Evolutionary conservation across 306 rosid species (phyloP).

Genomic region (Betula pendula): DNA sequence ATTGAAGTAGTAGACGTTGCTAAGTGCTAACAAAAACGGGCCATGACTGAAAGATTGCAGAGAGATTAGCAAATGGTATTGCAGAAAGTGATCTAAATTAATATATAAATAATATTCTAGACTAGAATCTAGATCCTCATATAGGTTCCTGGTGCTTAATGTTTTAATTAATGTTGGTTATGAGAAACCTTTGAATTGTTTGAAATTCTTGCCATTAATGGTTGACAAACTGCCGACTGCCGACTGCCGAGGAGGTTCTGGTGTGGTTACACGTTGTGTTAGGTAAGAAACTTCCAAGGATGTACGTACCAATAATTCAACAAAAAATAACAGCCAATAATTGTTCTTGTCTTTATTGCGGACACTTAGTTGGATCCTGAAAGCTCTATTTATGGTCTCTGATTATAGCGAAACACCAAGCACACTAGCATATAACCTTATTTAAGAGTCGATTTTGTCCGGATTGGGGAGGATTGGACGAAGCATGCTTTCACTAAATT

Average conservation of each 20-base stretch:
- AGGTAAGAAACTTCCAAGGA: neutral
- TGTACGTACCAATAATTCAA: neutral
- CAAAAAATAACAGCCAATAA: neutral
- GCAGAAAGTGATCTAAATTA: neutral
- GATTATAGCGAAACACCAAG: neutral
- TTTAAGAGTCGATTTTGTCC: no score
- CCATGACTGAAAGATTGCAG: neutral
- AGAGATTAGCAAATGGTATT: no score
- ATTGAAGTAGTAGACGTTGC: neutral
- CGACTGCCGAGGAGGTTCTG: neutral
- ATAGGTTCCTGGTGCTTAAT: neutral
- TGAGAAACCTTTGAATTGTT: neutral
- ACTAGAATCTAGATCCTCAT: neutral
- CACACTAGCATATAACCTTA: no score
- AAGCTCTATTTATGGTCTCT: neutral
- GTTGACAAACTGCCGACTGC: neutral
- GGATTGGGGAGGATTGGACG: neutral
- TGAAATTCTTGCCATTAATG: neutral
- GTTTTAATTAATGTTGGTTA: neutral
- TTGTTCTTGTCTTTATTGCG: neutral
- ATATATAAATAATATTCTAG: neutral
- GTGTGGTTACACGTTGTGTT: neutral
- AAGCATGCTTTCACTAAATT: no score
- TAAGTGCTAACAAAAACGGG: neutral
- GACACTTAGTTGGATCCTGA: neutral